phyloP scores from a whole-genome alignment of 345 rosid genomes.

The Aquilaria malaccensis region DNA sequence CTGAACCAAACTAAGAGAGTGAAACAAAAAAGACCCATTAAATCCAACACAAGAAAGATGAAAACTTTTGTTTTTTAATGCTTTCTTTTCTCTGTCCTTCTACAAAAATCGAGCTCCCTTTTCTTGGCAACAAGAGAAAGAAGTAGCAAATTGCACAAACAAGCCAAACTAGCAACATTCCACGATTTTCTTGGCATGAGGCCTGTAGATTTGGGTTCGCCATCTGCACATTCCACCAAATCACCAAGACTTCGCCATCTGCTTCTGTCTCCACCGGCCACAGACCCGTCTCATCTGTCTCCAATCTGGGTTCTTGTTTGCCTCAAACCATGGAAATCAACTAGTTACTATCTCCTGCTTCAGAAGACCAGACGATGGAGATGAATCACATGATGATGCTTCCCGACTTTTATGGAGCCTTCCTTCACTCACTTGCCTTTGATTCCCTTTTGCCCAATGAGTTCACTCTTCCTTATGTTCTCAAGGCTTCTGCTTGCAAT shows the following conservation, averaged over 20 bases:
- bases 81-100: conserved; percentile 13
- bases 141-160: conserved; percentile 10
- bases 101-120: conserved; percentile 22
- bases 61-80: conserved; percentile 53
- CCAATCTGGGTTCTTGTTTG: conserved; percentile 61
- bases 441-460: conserved; percentile 28
- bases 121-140: neutral
- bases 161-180: conserved; percentile 56
- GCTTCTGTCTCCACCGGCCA: conserved; percentile 31
- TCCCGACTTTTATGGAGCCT: conserved; percentile 23
- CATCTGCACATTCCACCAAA: no score
- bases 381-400: conserved; percentile 32
- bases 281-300: conserved; percentile 60
- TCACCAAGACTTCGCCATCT: conserved; percentile 32
- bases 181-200: conserved; percentile 88
- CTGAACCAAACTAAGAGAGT: conserved; percentile 2
- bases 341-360: conserved; percentile 25
- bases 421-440: conserved; percentile 9
- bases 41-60: neutral
- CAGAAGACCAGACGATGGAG: conserved; percentile 35
- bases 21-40: neutral
- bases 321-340: conserved; percentile 31
- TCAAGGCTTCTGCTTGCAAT: conserved; percentile 23
- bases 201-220: conserved; percentile 24
- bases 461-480: conserved; percentile 32